A percentile compares a stretch with the other conserved stretches of the same genome.
phyloP scores from a whole-genome alignment of 1,284 basidiomycete species.

The Ganoderma sinense region DNA sequence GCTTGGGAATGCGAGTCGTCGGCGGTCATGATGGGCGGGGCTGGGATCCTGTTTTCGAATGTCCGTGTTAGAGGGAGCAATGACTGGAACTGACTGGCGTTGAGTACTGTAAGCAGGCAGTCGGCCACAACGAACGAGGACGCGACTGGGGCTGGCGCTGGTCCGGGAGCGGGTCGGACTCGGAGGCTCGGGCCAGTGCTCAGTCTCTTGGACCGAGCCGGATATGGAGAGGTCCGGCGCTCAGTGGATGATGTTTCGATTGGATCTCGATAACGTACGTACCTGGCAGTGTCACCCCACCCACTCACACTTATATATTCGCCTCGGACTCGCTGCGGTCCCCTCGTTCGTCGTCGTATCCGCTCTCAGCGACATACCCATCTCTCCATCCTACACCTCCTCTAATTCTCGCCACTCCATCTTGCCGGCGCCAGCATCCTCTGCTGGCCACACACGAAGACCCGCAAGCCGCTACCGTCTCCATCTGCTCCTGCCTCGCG shows the following conservation, averaged over 20 bases:
- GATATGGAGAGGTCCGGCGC: constrained; percentile 15
- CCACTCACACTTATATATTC: constrained; percentile 14
- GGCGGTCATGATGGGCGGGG: not conserved
- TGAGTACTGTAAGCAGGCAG: constrained; percentile 2
- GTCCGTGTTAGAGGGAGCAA: not conserved
- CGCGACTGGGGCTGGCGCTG: constrained; percentile 8
- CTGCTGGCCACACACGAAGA: not conserved
- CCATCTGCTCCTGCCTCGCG: constrained; percentile 19
- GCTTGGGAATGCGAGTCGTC: constrained; percentile 2
- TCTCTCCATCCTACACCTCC: not conserved
- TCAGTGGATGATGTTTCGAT: not conserved
- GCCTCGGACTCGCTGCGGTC: constrained; percentile 5
- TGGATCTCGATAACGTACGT: constrained; percentile 7
- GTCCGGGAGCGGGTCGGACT: constrained; percentile 1
- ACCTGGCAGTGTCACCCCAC: constrained; percentile 16
- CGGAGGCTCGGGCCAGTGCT: constrained; percentile 4
- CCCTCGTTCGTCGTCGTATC: not conserved
- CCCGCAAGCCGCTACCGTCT: not conserved
- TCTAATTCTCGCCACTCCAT: not conserved
- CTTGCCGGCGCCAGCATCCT: not conserved
- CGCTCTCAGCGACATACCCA: constrained; percentile 8
- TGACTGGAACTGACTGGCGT: constrained; percentile 16
- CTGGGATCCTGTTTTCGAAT: not conserved
- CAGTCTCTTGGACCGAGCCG: constrained; percentile 9
- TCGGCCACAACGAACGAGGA: not conserved